These are phyloP conservation scores for Ceratobasidium sp. DNA, from an alignment of 1,284 basidiomycete species.

Conservation along the genomic window DNA sequence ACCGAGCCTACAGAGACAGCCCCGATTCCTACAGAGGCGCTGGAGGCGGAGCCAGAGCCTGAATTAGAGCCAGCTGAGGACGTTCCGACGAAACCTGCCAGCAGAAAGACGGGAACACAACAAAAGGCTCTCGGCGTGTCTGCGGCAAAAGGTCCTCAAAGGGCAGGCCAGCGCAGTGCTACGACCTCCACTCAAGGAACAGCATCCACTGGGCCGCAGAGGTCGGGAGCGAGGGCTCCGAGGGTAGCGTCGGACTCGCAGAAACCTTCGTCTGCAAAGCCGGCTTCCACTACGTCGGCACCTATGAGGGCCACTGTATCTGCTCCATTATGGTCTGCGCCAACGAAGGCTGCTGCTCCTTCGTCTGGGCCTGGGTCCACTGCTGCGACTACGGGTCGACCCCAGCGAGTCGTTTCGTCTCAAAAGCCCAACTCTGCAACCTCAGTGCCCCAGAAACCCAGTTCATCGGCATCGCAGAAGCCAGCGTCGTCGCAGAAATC, in stretches of 20 bases:
- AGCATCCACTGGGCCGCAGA: neutral
- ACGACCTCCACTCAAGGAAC: slow-evolving; percentile 5
- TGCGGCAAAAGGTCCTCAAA: neutral
- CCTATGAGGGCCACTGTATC: neutral
- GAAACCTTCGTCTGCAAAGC: slow-evolving; percentile 3
- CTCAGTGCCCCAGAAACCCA: slow-evolving; percentile 12
- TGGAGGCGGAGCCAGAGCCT: neutral
- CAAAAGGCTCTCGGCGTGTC: slow-evolving; percentile 1
- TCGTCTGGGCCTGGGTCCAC: neutral
- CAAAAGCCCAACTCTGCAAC: neutral
- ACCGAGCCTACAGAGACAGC: neutral
- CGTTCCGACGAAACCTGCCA: neutral
- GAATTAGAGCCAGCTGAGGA: neutral
- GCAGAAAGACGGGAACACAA: neutral
- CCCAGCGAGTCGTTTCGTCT: slow-evolving; percentile 2
- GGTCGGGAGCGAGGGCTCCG: neutral
- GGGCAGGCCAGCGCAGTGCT: neutral
- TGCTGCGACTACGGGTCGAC: neutral
- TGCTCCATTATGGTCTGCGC: neutral
- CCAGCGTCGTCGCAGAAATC: neutral
- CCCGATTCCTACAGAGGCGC: neutral
- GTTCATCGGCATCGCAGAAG: neutral
- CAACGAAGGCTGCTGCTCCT: neutral
- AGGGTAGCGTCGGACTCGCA: neutral
- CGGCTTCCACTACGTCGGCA: neutral